Conservation (phyloP, 2,329 filamentous ascomycete genomes). For the Zarea fungicola region DNA sequence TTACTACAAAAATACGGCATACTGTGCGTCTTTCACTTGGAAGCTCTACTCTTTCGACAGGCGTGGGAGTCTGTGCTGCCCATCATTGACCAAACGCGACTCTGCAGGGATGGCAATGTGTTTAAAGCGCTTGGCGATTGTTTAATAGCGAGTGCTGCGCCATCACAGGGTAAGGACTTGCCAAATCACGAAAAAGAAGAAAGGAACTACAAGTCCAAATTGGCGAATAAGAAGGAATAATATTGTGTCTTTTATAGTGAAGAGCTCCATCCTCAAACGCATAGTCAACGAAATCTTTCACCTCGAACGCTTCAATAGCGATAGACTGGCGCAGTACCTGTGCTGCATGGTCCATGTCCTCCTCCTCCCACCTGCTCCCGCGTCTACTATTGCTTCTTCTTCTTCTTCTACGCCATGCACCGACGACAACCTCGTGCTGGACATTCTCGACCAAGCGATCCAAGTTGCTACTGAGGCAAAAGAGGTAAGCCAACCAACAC, state of each 20-base stretch:
- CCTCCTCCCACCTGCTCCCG: too few species aligned
- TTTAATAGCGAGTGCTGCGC: conserved; percentile 49
- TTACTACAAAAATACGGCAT: conserved; percentile 58
- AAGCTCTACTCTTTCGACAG: conserved; percentile 62
- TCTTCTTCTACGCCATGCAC: too few species aligned
- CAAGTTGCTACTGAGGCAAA: conserved; percentile 46
- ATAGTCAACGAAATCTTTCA: conserved; percentile 65
- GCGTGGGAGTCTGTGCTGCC: conserved; percentile 60
- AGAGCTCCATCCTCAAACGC: conserved; percentile 53
- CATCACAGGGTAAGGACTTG: conserved; percentile 43
- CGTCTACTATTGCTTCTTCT: too few species aligned
- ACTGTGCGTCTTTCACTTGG: conserved; percentile 72
- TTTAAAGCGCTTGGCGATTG: conserved; percentile 64
- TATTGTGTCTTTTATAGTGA: too few species aligned
- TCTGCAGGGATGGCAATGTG: conserved; percentile 39
- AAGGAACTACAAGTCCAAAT: neutral
- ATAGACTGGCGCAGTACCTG: conserved; percentile 68
- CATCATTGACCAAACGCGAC: conserved; percentile 50
- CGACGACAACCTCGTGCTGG: conserved; percentile 50
- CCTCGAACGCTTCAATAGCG: conserved; percentile 49
- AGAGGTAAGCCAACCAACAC: conserved; percentile 41
- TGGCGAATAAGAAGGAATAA: neutral
- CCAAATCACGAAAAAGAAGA: too few species aligned
- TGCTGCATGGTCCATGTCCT: conserved; percentile 70
- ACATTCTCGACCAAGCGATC: conserved; percentile 59